Base-by-base conservation (phyloP, 2,329 filamentous ascomycete genomes). In the Coniella vitis region DNA sequence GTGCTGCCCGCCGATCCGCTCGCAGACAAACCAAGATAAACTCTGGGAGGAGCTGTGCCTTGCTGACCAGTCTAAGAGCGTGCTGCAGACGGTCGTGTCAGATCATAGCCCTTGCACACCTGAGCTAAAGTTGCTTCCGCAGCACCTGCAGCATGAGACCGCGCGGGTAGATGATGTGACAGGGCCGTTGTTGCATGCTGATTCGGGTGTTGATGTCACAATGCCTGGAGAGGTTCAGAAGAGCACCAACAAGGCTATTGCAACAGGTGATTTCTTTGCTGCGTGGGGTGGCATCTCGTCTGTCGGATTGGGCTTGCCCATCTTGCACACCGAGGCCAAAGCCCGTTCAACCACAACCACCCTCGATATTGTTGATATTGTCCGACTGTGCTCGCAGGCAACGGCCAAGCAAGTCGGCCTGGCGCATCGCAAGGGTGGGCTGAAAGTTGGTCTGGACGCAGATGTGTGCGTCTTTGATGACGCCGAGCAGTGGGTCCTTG, bases 21-120 rank as follows among this genome's bases (percentile, higher is more conserved):
- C 80, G 55, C 81, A 84, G 59, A 70, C 75, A 35, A 96, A 96
- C 70, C 87, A 91, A 60, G 86, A 95, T 59, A 79, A 78, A 1
- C 76, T 98, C 1, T 98, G 93, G 93, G 76, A 79, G 7, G 93
- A 97, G 67, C 73, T 98, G 8, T 71, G 74, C 31, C 25, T 29
- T 10, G 73, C 74, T 2, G 57, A 51, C 32, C n/a, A 48, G 9
- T 61, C 70, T 0, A 83, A 90, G 59, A 88, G 88, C 9, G 88
- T 94, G 56, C 90, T 98, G 65, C 79, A 83, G 61, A 97, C 93
- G 1, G 79, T 98, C 25, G 93, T 98, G 2, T 94, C 87, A 0
- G 93, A 97, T 63, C 93, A 98, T 72, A 95, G 88, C 4, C 93
- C 93, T 5, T 97, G 93, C 73, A 97, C 93, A 3, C 91, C 93